phyloP scores from a whole-genome alignment of 2,329 filamentous ascomycete genomes.

The Mariannaea sp. region DNA sequence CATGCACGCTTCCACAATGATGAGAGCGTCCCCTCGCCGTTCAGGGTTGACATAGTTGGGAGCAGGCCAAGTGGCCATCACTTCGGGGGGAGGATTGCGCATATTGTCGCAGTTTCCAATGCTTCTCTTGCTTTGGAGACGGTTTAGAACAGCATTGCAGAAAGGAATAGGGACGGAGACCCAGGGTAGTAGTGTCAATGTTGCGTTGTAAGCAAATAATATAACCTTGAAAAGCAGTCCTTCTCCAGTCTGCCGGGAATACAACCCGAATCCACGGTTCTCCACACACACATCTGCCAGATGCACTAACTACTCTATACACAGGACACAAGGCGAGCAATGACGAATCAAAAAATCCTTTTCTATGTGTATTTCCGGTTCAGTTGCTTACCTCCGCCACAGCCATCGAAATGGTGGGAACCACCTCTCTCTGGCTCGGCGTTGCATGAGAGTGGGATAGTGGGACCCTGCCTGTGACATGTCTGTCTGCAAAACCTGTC shows the following conservation, averaged over 20 bases:
- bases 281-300: neutral
- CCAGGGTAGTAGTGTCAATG: slow-evolving; percentile 13
- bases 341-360: slow-evolving; percentile 8
- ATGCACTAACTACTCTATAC: no score
- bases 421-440: slow-evolving; percentile 6
- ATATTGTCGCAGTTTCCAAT: slow-evolving; percentile 31
- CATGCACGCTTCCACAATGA: slow-evolving; percentile 45
- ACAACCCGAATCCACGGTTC: neutral
- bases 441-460: slow-evolving; percentile 34
- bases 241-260: neutral
- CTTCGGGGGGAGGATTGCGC: slow-evolving; percentile 44
- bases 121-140: slow-evolving; percentile 5
- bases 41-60: slow-evolving; percentile 47
- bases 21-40: slow-evolving; percentile 43
- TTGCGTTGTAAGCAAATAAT: slow-evolving; percentile 6
- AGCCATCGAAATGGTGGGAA: slow-evolving; percentile 7
- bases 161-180: slow-evolving; percentile 43
- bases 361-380: neutral
- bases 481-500: slow-evolving; percentile 25
- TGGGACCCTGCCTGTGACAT: slow-evolving; percentile 21
- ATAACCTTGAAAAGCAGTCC: no score
- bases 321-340: neutral
- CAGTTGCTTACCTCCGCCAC: slow-evolving; percentile 5
- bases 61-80: slow-evolving; percentile 45
- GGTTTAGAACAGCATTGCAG: slow-evolving; percentile 10